Evolutionary conservation across 106 monocot genomes (phyloP).

Genomic region (Dendrobium chrysotoxum): DNA sequence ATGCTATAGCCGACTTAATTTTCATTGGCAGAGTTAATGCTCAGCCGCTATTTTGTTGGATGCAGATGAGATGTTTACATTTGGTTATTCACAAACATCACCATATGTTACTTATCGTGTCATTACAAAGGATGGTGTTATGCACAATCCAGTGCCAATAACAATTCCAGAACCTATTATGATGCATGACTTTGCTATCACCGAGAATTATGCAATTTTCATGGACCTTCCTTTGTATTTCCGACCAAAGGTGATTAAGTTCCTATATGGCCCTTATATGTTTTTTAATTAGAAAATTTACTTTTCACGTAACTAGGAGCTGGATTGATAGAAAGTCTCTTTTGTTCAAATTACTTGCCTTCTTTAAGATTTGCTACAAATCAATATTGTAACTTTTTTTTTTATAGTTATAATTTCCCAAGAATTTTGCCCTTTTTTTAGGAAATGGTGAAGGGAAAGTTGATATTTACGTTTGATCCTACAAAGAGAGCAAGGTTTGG

Average conservation of each 20-base stretch:
- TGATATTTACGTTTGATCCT: slow-evolving; percentile 68
- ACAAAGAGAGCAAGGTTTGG: slow-evolving; percentile 82
- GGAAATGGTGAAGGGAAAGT: slow-evolving; percentile 78
- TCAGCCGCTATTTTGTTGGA: not conserved
- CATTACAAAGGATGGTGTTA: slow-evolving; percentile 67
- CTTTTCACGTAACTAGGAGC: not conserved
- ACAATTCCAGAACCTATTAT: slow-evolving; percentile 70
- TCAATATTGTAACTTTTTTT: not conserved
- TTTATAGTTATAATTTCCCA: not conserved
- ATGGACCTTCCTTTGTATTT: slow-evolving; percentile 87
- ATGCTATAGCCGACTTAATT: not conserved
- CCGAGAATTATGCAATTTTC: slow-evolving; percentile 85
- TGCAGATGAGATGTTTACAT: slow-evolving; percentile 96
- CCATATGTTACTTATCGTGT: slow-evolving; percentile 85
- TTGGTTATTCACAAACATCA: slow-evolving; percentile 58
- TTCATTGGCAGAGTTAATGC: not conserved
- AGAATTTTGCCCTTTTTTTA: slow-evolving; percentile 11
- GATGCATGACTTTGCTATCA: slow-evolving; percentile 98
- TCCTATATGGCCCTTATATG: not conserved
- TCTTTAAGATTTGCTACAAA: not conserved
- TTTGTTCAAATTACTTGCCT: not conserved
- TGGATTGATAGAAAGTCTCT: not conserved
- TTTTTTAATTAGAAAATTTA: not conserved
- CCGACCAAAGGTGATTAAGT: slow-evolving; percentile 48
- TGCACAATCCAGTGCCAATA: slow-evolving; percentile 81